Evolutionary conservation across 495 filamentous ascomycete species (phyloP), one percentile per base, ranked within the genome.

Genomic region (Podospora pseudoanserina): DNA sequence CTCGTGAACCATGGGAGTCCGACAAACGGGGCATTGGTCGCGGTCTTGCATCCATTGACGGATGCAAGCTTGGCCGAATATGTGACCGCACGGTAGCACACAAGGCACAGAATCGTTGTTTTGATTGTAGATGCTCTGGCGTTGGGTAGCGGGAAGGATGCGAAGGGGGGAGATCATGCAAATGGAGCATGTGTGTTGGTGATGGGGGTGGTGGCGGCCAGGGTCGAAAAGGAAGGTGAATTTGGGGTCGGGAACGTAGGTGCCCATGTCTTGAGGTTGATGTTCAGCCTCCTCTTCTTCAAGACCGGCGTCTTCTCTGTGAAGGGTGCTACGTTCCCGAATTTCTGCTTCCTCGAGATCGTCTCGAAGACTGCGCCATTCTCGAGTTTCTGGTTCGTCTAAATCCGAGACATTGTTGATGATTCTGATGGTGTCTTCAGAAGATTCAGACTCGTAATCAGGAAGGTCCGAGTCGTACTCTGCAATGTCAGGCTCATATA

Each of bases 31-130:
- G 58, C 73, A 74, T 32, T 1, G 4, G 15, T 65, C 32, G n/a
- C 56, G 15, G 9, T 2, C 13, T 0, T 44, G 0, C 19, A 70
- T 56, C 70, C 70, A 72, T 4, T 5, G 11, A 0, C 13, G 4
- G 28, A 72, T 39, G 60, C 73, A 74, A 5, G 13, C 5, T 5
- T 1, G 1, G 4, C 73, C 60, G 30, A 70, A 68, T n/a, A 72
- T 65, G 44, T 74, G 73, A 20, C 70, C 73, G 32, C 73, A 74
- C 0, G 71, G 70, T 1, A 74, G 28, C 2, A 74, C n/a, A 3
- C 49, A 19, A 1, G 68, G 62, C 15, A 63, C 39, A 13, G 11
- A 15, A 6, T 67, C 66, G 7, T 57, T 58, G 55, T 15, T 58
- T 9, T 9, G 55, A 23, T 19, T 11, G 18, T 11, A 18, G 18